Evolutionary conservation across 768 basidiomycete species (phyloP).

Genomic region (Hortiboletus flavorubellus): DNA sequence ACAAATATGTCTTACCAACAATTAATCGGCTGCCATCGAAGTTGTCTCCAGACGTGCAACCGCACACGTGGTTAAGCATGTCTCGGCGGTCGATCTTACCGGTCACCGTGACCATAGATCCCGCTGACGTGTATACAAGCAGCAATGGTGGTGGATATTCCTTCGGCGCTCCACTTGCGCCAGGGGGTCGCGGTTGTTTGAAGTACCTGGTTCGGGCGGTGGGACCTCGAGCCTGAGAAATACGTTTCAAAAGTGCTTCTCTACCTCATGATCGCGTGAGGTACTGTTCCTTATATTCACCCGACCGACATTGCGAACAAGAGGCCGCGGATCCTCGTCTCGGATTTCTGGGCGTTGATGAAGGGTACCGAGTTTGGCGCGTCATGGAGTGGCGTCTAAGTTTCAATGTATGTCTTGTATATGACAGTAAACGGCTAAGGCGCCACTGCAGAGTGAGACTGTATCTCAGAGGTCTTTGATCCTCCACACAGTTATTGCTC

Average conservation of each 20-base stretch:
- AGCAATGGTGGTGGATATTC: neutral
- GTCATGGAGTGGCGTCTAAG: neutral
- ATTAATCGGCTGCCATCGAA: too few species aligned
- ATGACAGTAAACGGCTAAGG: neutral
- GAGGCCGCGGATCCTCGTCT: neutral
- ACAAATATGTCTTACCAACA: neutral
- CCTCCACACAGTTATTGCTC: neutral
- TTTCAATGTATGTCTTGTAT: neutral
- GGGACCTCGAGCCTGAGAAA: neutral
- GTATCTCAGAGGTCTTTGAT: slow-evolving; percentile 6
- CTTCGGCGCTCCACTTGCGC: neutral
- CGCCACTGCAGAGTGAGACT: neutral
- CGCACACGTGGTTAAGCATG: too few species aligned
- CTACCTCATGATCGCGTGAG: neutral
- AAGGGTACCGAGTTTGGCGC: neutral
- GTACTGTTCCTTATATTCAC: neutral
- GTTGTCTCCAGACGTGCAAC: too few species aligned
- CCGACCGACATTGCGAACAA: neutral
- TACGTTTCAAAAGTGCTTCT: slow-evolving; percentile 3
- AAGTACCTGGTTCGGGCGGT: slow-evolving; percentile 2
- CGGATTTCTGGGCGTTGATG: neutral
- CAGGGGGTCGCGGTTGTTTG: neutral
- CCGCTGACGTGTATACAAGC: neutral
- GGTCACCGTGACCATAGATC: neutral
- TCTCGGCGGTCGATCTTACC: neutral